A percentile compares a stretch with the other conserved stretches of the same genome.
Conservation (phyloP, 2,329 filamentous ascomycete genomes). For the Botrytis medusae region DNA sequence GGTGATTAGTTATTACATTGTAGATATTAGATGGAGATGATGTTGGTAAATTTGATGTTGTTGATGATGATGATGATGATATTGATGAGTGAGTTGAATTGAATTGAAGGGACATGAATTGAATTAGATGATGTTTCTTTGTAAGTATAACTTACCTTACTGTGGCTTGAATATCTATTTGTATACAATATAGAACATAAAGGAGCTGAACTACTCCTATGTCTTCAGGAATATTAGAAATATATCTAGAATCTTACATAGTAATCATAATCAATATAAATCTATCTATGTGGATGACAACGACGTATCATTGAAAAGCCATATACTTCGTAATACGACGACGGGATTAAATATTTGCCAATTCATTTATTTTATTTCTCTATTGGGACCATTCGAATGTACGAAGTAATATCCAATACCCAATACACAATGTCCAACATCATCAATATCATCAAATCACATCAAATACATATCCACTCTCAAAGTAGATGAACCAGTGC, state of each 20-base stretch:
- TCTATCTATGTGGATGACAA: background rate
- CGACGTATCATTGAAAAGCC: background rate
- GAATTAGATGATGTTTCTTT: background rate
- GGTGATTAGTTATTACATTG: background rate
- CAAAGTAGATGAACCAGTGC: background rate
- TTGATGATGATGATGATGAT: background rate
- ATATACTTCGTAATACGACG: background rate
- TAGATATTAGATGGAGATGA: background rate
- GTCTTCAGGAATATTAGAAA: background rate
- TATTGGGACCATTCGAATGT: background rate
- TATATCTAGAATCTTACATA: background rate
- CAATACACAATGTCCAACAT: background rate
- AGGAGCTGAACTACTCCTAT: background rate
- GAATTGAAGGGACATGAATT: background rate
- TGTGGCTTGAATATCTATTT: background rate
- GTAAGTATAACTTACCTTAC: background rate
- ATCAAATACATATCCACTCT: background rate
- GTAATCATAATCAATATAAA: background rate
- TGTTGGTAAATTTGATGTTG: constrained; percentile 1
- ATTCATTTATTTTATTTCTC: background rate
- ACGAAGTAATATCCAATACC: background rate
- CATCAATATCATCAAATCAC: background rate
- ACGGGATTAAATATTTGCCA: background rate
- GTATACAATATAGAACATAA: background rate
- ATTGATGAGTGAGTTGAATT: background rate